Percentiles rank a stretch among this genome's conserved stretches.
These are phyloP conservation scores for Nitzschia inconspicua DNA, from an alignment of 108 stramenopile genomes.

Conservation along the genomic window DNA sequence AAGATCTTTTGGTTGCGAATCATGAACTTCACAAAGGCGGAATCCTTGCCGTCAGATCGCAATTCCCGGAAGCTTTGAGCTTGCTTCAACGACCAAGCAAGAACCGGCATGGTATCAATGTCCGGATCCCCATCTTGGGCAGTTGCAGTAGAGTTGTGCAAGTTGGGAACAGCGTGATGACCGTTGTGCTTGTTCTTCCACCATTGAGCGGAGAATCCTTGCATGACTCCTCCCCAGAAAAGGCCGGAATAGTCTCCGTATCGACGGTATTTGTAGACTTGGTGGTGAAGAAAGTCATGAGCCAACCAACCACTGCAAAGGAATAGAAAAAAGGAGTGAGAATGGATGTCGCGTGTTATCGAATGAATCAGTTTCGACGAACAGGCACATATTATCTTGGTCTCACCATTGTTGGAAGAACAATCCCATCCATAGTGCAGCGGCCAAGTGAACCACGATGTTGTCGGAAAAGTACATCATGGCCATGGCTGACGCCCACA, in stretches of 20 bases:
- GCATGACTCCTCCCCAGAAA: conserved; percentile 95
- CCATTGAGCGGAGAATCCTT: conserved; percentile 92
- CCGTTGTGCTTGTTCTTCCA: conserved; percentile 99
- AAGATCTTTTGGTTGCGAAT: conserved; percentile 86
- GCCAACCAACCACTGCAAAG: conserved; percentile 99
- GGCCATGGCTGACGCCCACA: conserved; percentile 78
- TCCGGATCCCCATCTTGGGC: conserved; percentile 92
- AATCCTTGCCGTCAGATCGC: conserved; percentile 68
- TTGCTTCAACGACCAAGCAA: conserved; percentile 96
- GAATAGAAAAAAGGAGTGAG: no score
- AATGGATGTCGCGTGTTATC: no score
- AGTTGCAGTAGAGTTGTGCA: conserved; percentile 79
- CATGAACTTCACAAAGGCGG: conserved; percentile 72
- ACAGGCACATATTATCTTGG: no score
- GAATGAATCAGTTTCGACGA: no score
- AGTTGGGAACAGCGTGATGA: conserved; percentile 98
- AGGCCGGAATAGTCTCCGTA: conserved; percentile 91
- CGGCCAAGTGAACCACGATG: conserved; percentile 71
- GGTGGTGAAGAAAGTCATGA: conserved; percentile 98
- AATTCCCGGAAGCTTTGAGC: conserved; percentile 85
- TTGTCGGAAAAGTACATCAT: conserved; percentile 77
- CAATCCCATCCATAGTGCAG: conserved; percentile 88
- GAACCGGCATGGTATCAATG: conserved; percentile 98
- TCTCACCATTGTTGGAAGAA: conserved; percentile 99
- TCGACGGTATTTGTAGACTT: conserved; percentile 92